Base-by-base conservation (phyloP, 768 basidiomycete species). In the Porphyrellus cyaneotinctus region DNA sequence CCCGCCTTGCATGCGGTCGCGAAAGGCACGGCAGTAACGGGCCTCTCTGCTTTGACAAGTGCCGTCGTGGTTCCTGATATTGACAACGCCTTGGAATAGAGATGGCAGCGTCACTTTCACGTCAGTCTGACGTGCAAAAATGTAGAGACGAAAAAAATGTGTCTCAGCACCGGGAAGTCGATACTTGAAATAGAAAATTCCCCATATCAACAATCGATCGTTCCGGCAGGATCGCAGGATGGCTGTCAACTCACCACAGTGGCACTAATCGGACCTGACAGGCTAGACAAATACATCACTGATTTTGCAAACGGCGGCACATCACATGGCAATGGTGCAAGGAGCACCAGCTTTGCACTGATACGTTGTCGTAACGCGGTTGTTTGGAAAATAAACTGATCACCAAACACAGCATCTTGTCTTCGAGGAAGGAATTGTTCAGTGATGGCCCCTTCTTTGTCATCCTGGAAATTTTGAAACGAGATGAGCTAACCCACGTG, bases 301-400 rank as follows among this genome's bases (percentile, higher is more conserved):
- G 67, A 69, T 54, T 70, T 69, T n/a, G 68, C 69, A 55, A 67
- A 58, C 1, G 69, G 63, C 20, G 60, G 55, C 38, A 35, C 31
- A 43, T 70, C 70, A 41, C 57, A 64, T n/a, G 66, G 57, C 24
- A 60, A 35, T 22, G 64, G 68, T 28, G 69, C 49, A 10, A 65
- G 65, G 11, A 69, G 53, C 37, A 61, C 30, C 1, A 71, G 44
- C 42, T 51, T 71, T 38, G 68, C 69, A 3, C 60, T 57, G 56
- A 69, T 58, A 20, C 62, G 53, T 41, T 59, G 65, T 17, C 49
- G 57, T 42, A 47, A 46, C 6, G 58, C 44, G 37, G 55, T 22
- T 17, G 63, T 59, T 49, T 71, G 62, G 43, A 62, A 67, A 8
- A 68, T 48, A 54, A 64, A 71, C 30, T 67, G 66, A 20, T 70